Conservation (phyloP, 306 rosid species). For the Lablab purpureus region DNA sequence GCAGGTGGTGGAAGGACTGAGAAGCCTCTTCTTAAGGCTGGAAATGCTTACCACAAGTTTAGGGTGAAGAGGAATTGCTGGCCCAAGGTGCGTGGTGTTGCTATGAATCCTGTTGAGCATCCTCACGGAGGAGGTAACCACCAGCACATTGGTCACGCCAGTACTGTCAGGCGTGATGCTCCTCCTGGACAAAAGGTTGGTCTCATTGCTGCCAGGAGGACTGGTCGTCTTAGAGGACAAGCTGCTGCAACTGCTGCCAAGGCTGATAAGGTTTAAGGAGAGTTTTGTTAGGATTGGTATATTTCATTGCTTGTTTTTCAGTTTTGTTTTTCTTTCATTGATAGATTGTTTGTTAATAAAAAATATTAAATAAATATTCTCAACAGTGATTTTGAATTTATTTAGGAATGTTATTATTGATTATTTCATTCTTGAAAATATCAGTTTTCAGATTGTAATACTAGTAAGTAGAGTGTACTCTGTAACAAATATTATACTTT, state of each 20-base stretch:
- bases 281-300: not conserved
- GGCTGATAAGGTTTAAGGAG: constrained; percentile 45
- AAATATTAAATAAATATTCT: too few relatives aligned
- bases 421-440: too few relatives aligned
- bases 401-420: too few relatives aligned
- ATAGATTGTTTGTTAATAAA: constrained; percentile 3
- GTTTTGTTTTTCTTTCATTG: constrained; percentile 11
- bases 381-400: too few relatives aligned
- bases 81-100: constrained; percentile 66
- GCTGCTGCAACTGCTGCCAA: constrained; percentile 58
- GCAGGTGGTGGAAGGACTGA: constrained; percentile 61
- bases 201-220: constrained; percentile 60
- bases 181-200: constrained; percentile 64
- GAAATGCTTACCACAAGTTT: constrained; percentile 60
- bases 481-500: too few relatives aligned
- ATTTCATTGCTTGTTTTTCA: constrained; percentile 27
- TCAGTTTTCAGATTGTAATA: too few relatives aligned
- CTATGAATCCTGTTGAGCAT: constrained; percentile 65
- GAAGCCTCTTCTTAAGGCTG: constrained; percentile 61
- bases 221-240: constrained; percentile 61
- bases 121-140: constrained; percentile 65
- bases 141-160: constrained; percentile 62
- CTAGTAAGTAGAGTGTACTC: too few relatives aligned
- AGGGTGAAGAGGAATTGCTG: constrained; percentile 65
- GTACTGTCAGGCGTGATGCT: constrained; percentile 60